A percentile compares a stretch with the other conserved stretches of the same genome.
These are phyloP conservation scores for Venturia effusa DNA, from an alignment of 2,329 filamentous ascomycete species.

Conservation along the genomic window DNA sequence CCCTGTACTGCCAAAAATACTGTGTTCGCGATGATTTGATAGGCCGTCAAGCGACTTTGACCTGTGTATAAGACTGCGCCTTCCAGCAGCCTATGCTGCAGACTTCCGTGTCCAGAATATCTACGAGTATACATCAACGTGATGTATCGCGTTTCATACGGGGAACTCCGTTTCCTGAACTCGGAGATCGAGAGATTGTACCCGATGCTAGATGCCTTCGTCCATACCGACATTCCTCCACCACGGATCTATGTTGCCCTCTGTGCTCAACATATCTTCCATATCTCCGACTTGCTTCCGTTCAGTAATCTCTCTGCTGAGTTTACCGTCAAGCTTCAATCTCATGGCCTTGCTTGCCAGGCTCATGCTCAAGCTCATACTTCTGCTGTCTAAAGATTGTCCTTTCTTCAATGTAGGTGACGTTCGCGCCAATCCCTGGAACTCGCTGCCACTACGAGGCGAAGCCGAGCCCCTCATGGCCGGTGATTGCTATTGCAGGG, in stretches of 20 bases:
- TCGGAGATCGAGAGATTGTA: neutral
- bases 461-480: constrained; percentile 68
- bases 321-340: constrained; percentile 51
- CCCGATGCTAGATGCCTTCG: constrained; percentile 29
- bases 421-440: constrained; percentile 50
- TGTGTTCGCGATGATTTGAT: neutral
- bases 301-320: constrained; percentile 61
- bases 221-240: constrained; percentile 40
- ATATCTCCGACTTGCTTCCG: constrained; percentile 84
- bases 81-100: neutral
- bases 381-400: neutral
- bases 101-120: neutral
- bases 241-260: constrained; percentile 26
- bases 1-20: no score
- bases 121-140: neutral
- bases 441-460: constrained; percentile 22
- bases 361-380: constrained; percentile 18
- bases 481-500: constrained; percentile 84
- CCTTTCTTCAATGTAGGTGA: neutral
- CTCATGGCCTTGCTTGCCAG: constrained; percentile 44
- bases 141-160: neutral
- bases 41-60: neutral
- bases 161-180: neutral
- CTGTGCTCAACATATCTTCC: constrained; percentile 60
- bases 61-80: neutral